Base-by-base conservation (phyloP, 2,329 filamentous ascomycete genomes). In the Neopestalotiopsis rosae region DNA sequence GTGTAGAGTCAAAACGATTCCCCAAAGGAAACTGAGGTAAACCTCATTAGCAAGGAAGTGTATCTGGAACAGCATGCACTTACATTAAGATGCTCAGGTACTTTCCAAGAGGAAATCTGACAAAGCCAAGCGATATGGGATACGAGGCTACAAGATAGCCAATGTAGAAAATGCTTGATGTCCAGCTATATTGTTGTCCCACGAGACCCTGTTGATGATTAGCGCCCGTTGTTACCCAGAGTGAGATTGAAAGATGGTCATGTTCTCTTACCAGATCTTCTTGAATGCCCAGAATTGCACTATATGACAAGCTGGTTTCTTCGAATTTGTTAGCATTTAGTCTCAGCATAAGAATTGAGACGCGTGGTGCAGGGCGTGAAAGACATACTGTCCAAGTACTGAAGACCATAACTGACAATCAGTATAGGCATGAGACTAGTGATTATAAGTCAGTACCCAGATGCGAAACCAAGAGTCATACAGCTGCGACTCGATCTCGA, bases 111-210 rank as follows among this genome's bases (percentile, higher is more conserved):
- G 84, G 85, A 13, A 87, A 72, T 2, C 81, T 81, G 49, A 85
- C 81, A 20, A 88, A 77, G 9, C 88, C 76, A 2, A 85, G 72
- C 0, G 84, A 84, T 0, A 84, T 85, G 0, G 86, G 84, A 71
- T 86, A 87, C 28, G 84, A 82, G 74, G 83, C 85, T 12, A 81
- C 75, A 2, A 88, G 80, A 74, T 87, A 87, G n/a, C 81, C 82
- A 42, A 85, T 80, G 72, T 84, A 84, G 67, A 86, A 84, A 34
- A 85, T 80, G 52, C 80, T 82, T 1, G 83, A 83, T 3, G 84
- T 78, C 80, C 82, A 85, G 52, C 80, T 79, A 71, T 86, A 86
- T 70, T 85, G 75, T 61, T 82, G 78, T 40, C 83, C 84, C 2
- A 74, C 70, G 9, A 86, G 79, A 7, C 82, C 32, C 57, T 61